A percentile compares a stretch with the other conserved stretches of the same genome.
phyloP scores from a whole-genome alignment of 495 filamentous ascomycete species.

The Aspergillus hancockii region DNA sequence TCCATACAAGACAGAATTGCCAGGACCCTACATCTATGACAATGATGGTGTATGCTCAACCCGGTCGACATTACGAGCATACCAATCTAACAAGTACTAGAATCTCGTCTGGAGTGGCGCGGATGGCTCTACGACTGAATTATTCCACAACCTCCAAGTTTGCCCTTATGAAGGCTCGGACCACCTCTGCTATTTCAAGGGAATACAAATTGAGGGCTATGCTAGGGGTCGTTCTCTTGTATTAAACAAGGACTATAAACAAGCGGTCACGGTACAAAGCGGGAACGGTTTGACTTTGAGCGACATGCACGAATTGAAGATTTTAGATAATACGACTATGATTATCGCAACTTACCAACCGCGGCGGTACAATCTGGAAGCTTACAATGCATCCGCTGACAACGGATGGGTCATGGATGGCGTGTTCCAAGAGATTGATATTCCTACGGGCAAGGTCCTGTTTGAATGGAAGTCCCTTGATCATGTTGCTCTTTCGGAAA shows the following conservation, averaged over 20 bases:
- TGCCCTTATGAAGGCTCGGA: neutral
- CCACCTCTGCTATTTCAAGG: neutral
- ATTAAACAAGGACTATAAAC: slow-evolving; percentile 50
- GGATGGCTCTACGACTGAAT: neutral
- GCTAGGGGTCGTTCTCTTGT: slow-evolving; percentile 12
- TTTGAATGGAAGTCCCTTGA: slow-evolving; percentile 40
- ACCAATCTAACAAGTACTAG: neutral
- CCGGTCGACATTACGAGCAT: neutral
- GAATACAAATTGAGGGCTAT: neutral
- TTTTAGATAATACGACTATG: slow-evolving; percentile 33
- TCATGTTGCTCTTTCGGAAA: slow-evolving; percentile 34
- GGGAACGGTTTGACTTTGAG: slow-evolving; percentile 42
- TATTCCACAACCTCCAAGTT: neutral
- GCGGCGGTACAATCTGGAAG: slow-evolving; percentile 22
- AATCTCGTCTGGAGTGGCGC: neutral
- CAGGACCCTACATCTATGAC: neutral
- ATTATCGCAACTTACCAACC: slow-evolving; percentile 34
- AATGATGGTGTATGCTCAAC: neutral
- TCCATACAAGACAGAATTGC: neutral
- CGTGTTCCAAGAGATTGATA: slow-evolving; percentile 37
- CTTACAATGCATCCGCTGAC: slow-evolving; percentile 27
- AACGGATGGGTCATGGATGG: slow-evolving; percentile 38
- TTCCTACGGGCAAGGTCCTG: slow-evolving; percentile 31
- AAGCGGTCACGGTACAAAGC: slow-evolving; percentile 40
- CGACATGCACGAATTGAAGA: slow-evolving; percentile 51